phyloP scores from a whole-genome alignment of 768 basidiomycete genomes.

The Lactifluus subvellereus region DNA sequence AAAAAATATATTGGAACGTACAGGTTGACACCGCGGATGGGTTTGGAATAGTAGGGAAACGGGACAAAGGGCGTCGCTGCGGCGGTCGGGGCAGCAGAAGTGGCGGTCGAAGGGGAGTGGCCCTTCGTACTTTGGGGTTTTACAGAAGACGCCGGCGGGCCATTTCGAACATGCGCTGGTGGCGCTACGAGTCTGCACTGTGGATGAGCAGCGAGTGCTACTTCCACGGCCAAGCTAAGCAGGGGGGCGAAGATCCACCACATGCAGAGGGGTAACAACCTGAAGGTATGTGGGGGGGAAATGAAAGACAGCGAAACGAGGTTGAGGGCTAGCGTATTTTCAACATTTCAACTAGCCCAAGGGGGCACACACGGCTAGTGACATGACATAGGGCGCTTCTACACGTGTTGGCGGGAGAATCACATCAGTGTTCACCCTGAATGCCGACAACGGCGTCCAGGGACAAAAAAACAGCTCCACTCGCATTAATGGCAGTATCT shows the following conservation, averaged over 20 bases:
- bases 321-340: background rate
- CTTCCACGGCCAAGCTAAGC: background rate
- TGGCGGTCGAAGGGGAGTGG: background rate
- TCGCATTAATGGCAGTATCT: background rate
- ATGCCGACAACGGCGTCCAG: background rate
- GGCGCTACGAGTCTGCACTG: constrained; percentile 27
- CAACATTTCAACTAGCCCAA: background rate
- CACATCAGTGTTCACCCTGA: background rate
- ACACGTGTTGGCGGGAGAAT: constrained; percentile 14
- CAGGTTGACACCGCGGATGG: constrained; percentile 58
- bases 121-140: background rate
- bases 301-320: background rate
- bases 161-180: constrained; percentile 10
- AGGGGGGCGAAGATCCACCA: constrained; percentile 3
- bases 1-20: constrained; percentile 31
- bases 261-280: background rate
- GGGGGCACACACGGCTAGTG: background rate
- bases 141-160: constrained; percentile 15
- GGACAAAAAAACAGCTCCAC: background rate
- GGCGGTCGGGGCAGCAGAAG: constrained; percentile 20
- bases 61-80: constrained; percentile 34
- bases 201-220: constrained; percentile 21
- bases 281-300: background rate
- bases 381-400: constrained; percentile 3
- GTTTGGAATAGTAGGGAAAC: constrained; percentile 35